Conservation (phyloP, 202 grass and related monocot genomes). For the Thinopyrum obtusiflorum region DNA sequence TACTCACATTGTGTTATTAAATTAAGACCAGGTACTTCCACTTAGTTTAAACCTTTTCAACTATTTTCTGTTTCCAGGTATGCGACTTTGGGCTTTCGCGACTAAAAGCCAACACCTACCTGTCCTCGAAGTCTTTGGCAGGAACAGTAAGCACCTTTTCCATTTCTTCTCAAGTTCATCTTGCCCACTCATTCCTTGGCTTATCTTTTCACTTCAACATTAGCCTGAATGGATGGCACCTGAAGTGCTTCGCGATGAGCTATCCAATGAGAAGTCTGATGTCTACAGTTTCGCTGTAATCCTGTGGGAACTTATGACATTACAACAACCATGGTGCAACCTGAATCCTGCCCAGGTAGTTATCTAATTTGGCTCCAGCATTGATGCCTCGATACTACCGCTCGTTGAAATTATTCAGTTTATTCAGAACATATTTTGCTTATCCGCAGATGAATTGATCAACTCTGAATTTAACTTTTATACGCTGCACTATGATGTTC, state of each 20-base stretch:
- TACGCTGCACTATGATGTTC: not conserved
- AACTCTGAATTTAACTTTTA: not conserved
- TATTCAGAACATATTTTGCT: not conserved
- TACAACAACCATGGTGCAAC: slow-evolving; percentile 96
- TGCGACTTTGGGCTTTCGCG: slow-evolving; percentile 98
- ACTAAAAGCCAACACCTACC: slow-evolving; percentile 85
- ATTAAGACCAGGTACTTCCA: not conserved
- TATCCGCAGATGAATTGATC: slow-evolving; percentile 12
- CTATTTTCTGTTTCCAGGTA: slow-evolving; percentile 51
- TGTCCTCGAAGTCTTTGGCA: slow-evolving; percentile 94
- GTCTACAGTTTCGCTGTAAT: slow-evolving; percentile 94
- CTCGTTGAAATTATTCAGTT: slow-evolving; percentile 11
- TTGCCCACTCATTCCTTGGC: not conserved
- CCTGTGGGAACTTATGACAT: slow-evolving; percentile 94
- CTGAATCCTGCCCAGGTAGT: slow-evolving; percentile 91
- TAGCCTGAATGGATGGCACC: slow-evolving; percentile 99
- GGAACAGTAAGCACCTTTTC: slow-evolving; percentile 78
- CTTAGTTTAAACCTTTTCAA: slow-evolving; percentile 21
- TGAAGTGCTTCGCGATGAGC: slow-evolving; percentile 92
- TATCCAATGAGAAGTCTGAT: slow-evolving; percentile 99
- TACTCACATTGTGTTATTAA: not conserved
- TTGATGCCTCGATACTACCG: slow-evolving; percentile 19
- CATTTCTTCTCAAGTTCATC: slow-evolving; percentile 9
- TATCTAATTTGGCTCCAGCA: not conserved
- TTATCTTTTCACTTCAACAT: slow-evolving; percentile 33